phyloP scores from a whole-genome alignment of 202 grass and related monocot species.

The Elaeis oleifera region DNA sequence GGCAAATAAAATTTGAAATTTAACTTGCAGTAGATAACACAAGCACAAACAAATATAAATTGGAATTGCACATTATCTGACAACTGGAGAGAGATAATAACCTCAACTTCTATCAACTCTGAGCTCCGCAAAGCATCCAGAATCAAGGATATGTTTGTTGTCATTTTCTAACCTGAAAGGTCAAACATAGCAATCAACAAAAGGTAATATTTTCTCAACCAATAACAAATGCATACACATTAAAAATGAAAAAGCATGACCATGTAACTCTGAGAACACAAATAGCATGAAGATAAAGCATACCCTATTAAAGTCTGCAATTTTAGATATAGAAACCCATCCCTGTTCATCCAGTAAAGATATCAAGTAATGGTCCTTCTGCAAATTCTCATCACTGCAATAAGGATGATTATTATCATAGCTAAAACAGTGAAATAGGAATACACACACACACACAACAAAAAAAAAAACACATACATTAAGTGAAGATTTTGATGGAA shows the following conservation, averaged over 20 bases:
- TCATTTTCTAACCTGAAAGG: constrained; percentile 81
- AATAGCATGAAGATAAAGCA: constrained; percentile 1
- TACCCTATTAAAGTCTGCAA: constrained; percentile 97
- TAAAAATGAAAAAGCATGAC: no score
- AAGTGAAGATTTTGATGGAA: no score
- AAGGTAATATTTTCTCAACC: no score
- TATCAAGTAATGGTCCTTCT: constrained; percentile 60
- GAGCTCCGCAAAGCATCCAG: constrained; percentile 66
- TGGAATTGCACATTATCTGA: background rate
- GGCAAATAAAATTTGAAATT: no score
- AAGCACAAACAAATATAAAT: background rate
- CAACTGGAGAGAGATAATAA: constrained; percentile 25
- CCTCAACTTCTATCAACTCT: constrained; percentile 70
- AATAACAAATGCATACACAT: no score
- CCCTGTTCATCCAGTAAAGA: constrained; percentile 94
- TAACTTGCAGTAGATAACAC: background rate
- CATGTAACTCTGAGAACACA: no score
- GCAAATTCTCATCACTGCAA: constrained; percentile 77
- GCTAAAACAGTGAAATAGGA: background rate
- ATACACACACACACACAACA: background rate
- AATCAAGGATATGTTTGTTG: constrained; percentile 57
- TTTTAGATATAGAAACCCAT: constrained; percentile 72
- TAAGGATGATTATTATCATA: constrained; percentile 13
- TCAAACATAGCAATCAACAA: no score
- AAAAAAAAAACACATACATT: no score